Percentiles rank a stretch among this genome's conserved stretches.
These are phyloP conservation scores for Blastobotrys apis DNA, from an alignment of 1,139 yeast genomes.

Conservation along the genomic window DNA sequence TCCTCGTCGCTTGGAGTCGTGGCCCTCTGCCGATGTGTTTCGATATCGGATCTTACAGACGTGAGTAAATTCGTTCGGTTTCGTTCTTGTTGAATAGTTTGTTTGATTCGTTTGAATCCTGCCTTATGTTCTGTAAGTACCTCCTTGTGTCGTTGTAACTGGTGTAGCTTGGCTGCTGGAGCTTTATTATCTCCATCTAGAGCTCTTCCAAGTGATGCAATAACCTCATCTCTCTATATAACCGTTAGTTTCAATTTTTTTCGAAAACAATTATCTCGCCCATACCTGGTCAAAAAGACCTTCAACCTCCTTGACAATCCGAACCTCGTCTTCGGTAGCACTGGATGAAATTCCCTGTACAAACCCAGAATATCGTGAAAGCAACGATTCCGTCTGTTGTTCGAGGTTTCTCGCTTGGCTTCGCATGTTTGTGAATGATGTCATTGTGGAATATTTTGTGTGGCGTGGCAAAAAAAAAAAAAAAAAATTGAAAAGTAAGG, in stretches of 20 bases:
- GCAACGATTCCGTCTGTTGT: constrained; percentile 48
- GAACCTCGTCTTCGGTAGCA: constrained; percentile 46
- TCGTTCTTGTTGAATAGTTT: constrained; percentile 66
- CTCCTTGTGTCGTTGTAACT: constrained; percentile 78
- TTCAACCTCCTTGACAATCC: constrained; percentile 43
- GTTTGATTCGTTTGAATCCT: constrained; percentile 56
- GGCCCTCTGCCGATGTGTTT: constrained; percentile 48
- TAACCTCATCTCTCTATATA: constrained; percentile 39
- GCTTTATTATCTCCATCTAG: constrained; percentile 58
- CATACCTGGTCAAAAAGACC: constrained; percentile 32
- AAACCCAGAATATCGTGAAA: constrained; percentile 50
- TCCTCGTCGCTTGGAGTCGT: constrained; percentile 42
- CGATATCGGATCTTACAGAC: constrained; percentile 74
- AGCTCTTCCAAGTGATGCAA: constrained; percentile 39
- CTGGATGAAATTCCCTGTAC: constrained; percentile 49
- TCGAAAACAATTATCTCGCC: neutral
- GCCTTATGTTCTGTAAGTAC: constrained; percentile 63
- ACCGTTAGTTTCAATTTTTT: too few species aligned
- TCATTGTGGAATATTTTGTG: too few species aligned
- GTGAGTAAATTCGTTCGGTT: constrained; percentile 68
- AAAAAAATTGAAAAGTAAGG: too few species aligned
- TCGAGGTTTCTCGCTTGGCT: constrained; percentile 55
- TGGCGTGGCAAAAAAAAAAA: too few species aligned
- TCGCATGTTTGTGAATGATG: constrained; percentile 46
- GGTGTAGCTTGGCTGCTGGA: constrained; percentile 73